A percentile compares a stretch with the other conserved stretches of the same genome.
Conservation (phyloP, 129 eudicot species). For the Artemisia tridentata region DNA sequence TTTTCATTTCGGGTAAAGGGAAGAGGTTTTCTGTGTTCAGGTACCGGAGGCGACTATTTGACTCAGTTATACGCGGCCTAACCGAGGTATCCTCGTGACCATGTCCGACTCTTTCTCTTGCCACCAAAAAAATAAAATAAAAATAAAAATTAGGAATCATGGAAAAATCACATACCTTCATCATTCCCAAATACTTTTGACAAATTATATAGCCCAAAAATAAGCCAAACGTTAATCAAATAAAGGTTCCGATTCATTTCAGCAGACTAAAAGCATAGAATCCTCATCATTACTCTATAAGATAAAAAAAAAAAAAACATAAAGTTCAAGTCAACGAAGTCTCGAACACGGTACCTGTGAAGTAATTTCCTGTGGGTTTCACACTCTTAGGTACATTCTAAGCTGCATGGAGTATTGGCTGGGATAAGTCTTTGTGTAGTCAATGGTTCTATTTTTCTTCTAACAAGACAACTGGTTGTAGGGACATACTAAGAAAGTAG, state of each 20-base stretch:
- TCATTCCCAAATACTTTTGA: constrained; percentile 39
- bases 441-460: constrained; percentile 19
- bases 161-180: constrained; percentile 41
- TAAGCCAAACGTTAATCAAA: constrained; percentile 39
- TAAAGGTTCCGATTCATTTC: constrained; percentile 35
- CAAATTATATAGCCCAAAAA: constrained; percentile 32
- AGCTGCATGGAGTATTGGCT: too few relatives aligned
- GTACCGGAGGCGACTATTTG: too few relatives aligned
- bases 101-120: too few relatives aligned
- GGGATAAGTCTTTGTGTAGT: constrained; percentile 18
- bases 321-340: neutral
- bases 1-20: too few relatives aligned
- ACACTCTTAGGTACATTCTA: too few relatives aligned
- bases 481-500: constrained; percentile 20
- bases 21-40: too few relatives aligned
- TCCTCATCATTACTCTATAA: constrained; percentile 18
- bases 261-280: constrained; percentile 26
- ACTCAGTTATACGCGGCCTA: too few relatives aligned
- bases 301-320: neutral
- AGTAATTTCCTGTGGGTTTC: constrained; percentile 1
- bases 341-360: constrained; percentile 6
- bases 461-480: constrained; percentile 17
- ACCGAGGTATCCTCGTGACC: too few relatives aligned
- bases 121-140: neutral
- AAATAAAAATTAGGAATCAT: constrained; percentile 4